phyloP scores from a whole-genome alignment of 177 flowering plant genomes.

The Vitis hybrid region DNA sequence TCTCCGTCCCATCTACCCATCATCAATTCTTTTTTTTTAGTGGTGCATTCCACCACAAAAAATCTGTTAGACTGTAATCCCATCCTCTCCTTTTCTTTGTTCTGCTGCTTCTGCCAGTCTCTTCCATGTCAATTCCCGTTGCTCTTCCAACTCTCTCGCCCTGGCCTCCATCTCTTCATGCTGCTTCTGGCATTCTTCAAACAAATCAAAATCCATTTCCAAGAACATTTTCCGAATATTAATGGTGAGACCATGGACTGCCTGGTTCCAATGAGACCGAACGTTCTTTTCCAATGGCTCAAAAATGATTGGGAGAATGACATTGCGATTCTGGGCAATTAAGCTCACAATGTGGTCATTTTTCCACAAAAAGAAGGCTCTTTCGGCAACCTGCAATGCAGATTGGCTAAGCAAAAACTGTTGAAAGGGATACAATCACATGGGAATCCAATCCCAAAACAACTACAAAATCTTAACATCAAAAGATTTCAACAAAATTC shows the following conservation, averaged over 20 bases:
- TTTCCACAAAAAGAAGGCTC: slow-evolving; percentile 80
- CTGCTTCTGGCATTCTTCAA: slow-evolving; percentile 59
- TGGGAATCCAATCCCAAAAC: too few species aligned
- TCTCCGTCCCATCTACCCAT: slow-evolving; percentile 7
- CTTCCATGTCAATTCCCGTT: slow-evolving; percentile 58
- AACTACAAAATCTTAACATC: too few species aligned
- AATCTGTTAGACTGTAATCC: slow-evolving; percentile 30
- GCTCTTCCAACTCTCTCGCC: slow-evolving; percentile 46
- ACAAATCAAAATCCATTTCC: slow-evolving; percentile 74
- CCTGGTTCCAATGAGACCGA: slow-evolving; percentile 71
- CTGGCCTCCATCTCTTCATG: slow-evolving; percentile 40
- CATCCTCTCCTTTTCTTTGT: slow-evolving; percentile 36
- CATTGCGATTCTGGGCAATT: slow-evolving; percentile 62
- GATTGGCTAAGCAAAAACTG: slow-evolving; percentile 4
- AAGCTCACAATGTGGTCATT: slow-evolving; percentile 77
- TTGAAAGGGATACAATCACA: not conserved
- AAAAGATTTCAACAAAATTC: too few species aligned
- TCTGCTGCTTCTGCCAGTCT: slow-evolving; percentile 58
- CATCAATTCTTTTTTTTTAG: not conserved
- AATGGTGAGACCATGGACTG: slow-evolving; percentile 63
- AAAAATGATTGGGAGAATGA: slow-evolving; percentile 63
- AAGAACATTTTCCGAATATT: slow-evolving; percentile 68
- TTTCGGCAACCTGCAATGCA: slow-evolving; percentile 68
- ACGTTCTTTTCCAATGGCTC: slow-evolving; percentile 69
- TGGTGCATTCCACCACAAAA: not conserved